Base-by-base conservation (phyloP, 768 basidiomycete genomes). In the Leccinum longicurvipes region DNA sequence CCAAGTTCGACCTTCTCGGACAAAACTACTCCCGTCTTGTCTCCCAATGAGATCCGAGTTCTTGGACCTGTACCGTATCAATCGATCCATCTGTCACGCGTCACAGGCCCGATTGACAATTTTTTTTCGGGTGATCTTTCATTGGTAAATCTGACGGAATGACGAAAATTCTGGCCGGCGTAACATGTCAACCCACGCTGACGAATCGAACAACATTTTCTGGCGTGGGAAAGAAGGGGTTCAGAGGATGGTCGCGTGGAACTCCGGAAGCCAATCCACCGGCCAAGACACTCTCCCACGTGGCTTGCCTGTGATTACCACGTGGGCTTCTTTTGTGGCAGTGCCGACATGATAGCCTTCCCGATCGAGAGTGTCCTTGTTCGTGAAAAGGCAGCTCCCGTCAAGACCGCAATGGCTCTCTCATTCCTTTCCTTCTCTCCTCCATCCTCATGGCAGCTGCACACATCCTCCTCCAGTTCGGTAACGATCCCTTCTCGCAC, bases 391-490 rank as follows among this genome's bases (percentile, higher is more conserved):
- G 68, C 61, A 63, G 58, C 44, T 19, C 34, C 31, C 53, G 51
- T 44, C 54, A 25, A 41, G 15, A 25, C 36, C 32, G 54, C 54
- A 52, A 63, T 64, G 55, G 53, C 41, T 32, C 44, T 51, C 50
- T 31, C 47, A 19, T 53, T 52, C 61, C 61, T 54, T 63, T 53
- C 64, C 60, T 56, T 55, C 61, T 54, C 55, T 60, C 53, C 59
- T 50, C 59, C 58, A 51, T 59, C 61, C 48, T 24, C 56, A 77
- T 78, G 77, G 56, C 75, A 10, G 61, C 60, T 46, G 51, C 76
- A 27, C 79, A 81, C 59, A 70, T 81, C 25, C 80, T 89, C 49
- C 74, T 83, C 50, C 87, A 89, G 66, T 86, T 77, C 63, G 84
- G 82, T n/a, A 73, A 77, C 47, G 81, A 89, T 65, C 82, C 82